phyloP scores from a whole-genome alignment of 257 asterid species.

The Datura wrightii region DNA sequence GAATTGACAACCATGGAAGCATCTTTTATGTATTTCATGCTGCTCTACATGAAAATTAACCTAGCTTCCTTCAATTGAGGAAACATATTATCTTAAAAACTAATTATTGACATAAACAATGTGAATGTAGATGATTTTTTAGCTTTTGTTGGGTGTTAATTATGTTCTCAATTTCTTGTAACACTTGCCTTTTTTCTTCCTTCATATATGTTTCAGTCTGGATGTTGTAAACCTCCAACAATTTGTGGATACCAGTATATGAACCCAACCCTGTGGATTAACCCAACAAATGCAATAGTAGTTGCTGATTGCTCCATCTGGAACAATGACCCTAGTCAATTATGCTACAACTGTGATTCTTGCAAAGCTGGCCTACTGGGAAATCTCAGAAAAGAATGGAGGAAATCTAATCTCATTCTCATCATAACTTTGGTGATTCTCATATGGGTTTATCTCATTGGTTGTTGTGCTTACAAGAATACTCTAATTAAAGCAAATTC shows the following conservation, averaged over 20 bases:
- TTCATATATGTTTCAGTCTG: constrained; percentile 55
- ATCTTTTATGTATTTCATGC: not conserved
- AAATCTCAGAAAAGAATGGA: constrained; percentile 77
- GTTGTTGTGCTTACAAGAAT: constrained; percentile 82
- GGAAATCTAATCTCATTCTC: constrained; percentile 69
- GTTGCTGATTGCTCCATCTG: constrained; percentile 67
- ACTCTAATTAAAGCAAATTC: constrained; percentile 64
- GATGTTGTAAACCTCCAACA: constrained; percentile 90
- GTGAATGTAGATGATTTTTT: not conserved
- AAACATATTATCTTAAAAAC: not conserved
- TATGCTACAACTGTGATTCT: constrained; percentile 78
- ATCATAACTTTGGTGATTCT: constrained; percentile 72
- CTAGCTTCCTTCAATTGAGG: not conserved
- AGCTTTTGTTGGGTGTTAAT: not conserved
- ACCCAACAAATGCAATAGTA: constrained; percentile 53
- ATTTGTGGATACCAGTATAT: constrained; percentile 71
- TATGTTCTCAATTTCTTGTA: not conserved
- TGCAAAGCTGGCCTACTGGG: constrained; percentile 90
- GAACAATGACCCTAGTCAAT: constrained; percentile 73
- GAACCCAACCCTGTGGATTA: constrained; percentile 66
- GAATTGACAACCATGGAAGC: not conserved
- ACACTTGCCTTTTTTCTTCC: not conserved
- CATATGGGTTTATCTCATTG: constrained; percentile 71
- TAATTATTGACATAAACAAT: not conserved
- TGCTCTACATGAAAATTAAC: not conserved